Conservation (phyloP, 2,329 filamentous ascomycete genomes). For the Aspergillus japonicus region DNA sequence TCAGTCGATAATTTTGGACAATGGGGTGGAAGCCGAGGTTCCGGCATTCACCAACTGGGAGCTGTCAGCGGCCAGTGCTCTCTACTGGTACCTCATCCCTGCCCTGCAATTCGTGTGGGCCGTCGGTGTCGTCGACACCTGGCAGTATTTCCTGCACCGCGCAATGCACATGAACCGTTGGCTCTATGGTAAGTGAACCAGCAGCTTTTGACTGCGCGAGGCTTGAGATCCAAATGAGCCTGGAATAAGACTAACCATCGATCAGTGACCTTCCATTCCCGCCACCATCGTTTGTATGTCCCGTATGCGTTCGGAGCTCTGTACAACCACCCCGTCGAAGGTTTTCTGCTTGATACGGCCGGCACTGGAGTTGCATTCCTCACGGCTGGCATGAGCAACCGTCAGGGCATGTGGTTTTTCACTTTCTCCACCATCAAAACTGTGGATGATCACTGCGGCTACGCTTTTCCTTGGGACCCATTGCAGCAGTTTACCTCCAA, state of each 20-base stretch:
- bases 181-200: constrained; percentile 74
- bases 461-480: constrained; percentile 92
- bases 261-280: constrained; percentile 83
- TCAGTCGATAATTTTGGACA: constrained; percentile 55
- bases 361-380: constrained; percentile 85
- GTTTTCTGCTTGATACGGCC: constrained; percentile 87
- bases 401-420: constrained; percentile 89
- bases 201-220: not conserved
- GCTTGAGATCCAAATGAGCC: not conserved
- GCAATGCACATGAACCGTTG: constrained; percentile 97
- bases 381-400: constrained; percentile 73
- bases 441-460: constrained; percentile 96
- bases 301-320: constrained; percentile 95
- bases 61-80: constrained; percentile 65
- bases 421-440: constrained; percentile 89
- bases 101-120: constrained; percentile 73
- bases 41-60: constrained; percentile 86
- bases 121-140: constrained; percentile 80
- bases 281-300: constrained; percentile 95
- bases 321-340: constrained; percentile 95
- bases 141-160: constrained; percentile 97
- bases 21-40: constrained; percentile 51
- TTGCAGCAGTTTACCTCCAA: constrained; percentile 89
- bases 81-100: constrained; percentile 79
- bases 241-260: constrained; percentile 4